Evolutionary conservation across 1,284 basidiomycete genomes (phyloP), one percentile per base, ranked within the genome.

Genomic region (Ustilago trichophora): DNA sequence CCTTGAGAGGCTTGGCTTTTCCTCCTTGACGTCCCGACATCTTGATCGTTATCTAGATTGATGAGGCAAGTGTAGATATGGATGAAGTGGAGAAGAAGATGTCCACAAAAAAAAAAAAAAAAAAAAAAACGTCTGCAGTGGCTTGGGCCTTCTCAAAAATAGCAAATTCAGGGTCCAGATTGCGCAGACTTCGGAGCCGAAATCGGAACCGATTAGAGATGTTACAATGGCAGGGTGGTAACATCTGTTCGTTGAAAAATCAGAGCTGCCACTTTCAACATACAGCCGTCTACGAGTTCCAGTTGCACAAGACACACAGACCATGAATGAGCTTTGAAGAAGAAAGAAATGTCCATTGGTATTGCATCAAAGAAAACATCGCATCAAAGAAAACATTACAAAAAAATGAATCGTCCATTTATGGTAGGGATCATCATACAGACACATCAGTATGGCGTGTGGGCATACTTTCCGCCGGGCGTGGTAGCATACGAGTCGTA

Each of bases 11-110:
- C 67, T 77, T 77, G 10, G 69, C 67, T 62, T 77, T 77, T 15
- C 76, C 76, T 50, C 76, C 76, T 56, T 77, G 76, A 34, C 76
- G 73, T 18, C 73, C 72, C 38, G 73, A 73, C 75, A 77, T 77
- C 11, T 27, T 53, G 31, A 16, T 22, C 15, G 16, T 33, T 16
- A 19, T 19, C 9, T 34, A 16, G 6, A 16, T 12, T 6, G n/a
- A 34, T 13, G 10, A 34, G 32, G 32, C 13, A 19, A 33, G 38
- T 53, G 25, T 22, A 4, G 22, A 18, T 7, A 24, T 9, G n/a
- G 13, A 16, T 7, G 46, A 49, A 33, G 29, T 35, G 18, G 32
- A 44, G 19, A 37, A 9, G 19, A 35, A 21, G 26, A 27, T 6
- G 31, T 15, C 7, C 9, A 25, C 21, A 36, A 22, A 18, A 31